phyloP scores from a whole-genome alignment of 2,329 filamentous ascomycete genomes.

The Ceratocystis destructans region DNA sequence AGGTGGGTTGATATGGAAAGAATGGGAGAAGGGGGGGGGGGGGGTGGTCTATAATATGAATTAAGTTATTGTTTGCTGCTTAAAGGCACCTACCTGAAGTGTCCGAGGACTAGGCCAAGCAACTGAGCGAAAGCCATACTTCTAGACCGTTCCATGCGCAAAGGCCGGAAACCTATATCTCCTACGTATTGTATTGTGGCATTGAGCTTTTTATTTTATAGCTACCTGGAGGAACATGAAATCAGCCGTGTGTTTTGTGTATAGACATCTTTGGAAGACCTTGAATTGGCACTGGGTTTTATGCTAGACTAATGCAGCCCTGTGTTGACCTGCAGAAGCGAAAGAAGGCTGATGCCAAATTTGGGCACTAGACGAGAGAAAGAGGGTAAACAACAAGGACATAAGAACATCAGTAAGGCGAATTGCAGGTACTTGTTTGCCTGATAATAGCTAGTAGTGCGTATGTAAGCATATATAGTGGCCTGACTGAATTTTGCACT shows the following conservation, averaged over 20 bases:
- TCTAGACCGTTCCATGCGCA: background rate
- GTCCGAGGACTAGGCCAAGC: background rate
- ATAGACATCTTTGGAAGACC: background rate
- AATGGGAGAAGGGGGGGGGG: background rate
- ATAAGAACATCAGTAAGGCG: background rate
- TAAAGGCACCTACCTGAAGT: background rate
- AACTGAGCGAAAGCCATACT: background rate
- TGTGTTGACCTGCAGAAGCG: constrained; percentile 5
- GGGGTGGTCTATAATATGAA: background rate
- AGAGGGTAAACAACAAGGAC: background rate
- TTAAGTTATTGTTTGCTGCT: background rate
- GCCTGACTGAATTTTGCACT: background rate
- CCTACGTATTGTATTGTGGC: background rate
- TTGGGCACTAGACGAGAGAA: background rate
- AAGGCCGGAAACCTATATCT: background rate
- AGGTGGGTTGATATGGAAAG: background rate
- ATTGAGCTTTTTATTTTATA: background rate
- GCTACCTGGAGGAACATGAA: background rate
- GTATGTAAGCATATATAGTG: background rate
- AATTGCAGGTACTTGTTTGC: background rate
- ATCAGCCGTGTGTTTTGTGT: background rate
- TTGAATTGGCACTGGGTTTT: background rate
- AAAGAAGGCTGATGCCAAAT: background rate
- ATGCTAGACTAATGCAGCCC: constrained; percentile 6
- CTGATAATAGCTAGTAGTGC: background rate